Base-by-base conservation (phyloP, 441 rosid species). In the Monsonia emarginata region DNA sequence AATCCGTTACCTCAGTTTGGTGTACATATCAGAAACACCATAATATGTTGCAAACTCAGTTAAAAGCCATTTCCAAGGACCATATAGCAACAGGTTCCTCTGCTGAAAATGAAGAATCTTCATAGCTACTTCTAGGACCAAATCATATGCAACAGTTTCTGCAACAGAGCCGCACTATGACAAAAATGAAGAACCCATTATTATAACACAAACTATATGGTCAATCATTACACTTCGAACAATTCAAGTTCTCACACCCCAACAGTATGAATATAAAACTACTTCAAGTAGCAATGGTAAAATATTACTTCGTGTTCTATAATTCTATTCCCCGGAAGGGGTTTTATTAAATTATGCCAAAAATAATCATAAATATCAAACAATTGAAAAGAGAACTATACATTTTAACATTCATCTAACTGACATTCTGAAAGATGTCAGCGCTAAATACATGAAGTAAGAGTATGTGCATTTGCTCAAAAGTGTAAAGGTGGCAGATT, bases 61-160 rank as follows among this genome's bases (percentile, higher is more conserved):
- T 74, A 94, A 82, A 28, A 94, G 88, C 99, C 99, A 94, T 75
- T 91, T 88, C 99, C 99, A 94, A 46, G 97, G 86, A 59, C 96
- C 99, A 79, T 80, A 72, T 64, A 94, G 76, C 79, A 83, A 66
- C 71, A 94, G 78, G 68, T 85, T 94, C 71, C 99, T 84, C 74
- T 91, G 99, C 72, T 89, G 97, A 81, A 94, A 91, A 46, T 67
- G 83, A 72, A 88, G 99, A 81, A 83, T 75, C 76, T 86, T 94
- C 96, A 94, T 82, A 36, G 96, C 96, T 71, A 89, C 94, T 80
- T 94, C 99, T 63, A 94, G 69, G 70, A 73, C 89, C 19, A 94
- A 73, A 80, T 94, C 99, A 84, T 94, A 94, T 28, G 96, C 96
- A 34, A 94, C 99, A 63, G 99, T 94, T 78, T 94, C 99, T 3